phyloP scores from a whole-genome alignment of 441 rosid species.

The Pelargonium australe region DNA sequence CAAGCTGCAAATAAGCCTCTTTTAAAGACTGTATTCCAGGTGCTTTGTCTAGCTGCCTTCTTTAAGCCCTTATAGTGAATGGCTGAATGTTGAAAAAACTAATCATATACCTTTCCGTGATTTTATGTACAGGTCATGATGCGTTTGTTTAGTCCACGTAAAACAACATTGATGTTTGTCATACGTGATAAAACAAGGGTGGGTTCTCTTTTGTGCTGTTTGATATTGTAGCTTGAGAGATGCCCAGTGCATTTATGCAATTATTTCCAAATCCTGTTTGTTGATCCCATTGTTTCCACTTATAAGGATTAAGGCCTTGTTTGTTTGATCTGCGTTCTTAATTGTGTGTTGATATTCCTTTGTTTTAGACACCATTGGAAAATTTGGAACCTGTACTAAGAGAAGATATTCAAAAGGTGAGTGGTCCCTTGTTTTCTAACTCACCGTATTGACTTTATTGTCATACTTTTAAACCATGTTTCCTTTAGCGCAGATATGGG shows the following conservation, averaged over 20 bases:
- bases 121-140: slow-evolving; percentile 78
- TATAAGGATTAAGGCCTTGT: slow-evolving; percentile 4
- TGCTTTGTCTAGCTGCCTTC: slow-evolving; percentile 24
- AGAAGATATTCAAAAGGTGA: slow-evolving; percentile 97
- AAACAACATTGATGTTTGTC: slow-evolving; percentile 96
- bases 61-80: not conserved
- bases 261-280: not conserved
- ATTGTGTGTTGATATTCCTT: not conserved
- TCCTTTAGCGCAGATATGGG: slow-evolving; percentile 78
- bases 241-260: not conserved
- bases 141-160: slow-evolving; percentile 98
- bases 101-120: slow-evolving; percentile 13
- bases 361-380: slow-evolving; percentile 84
- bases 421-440: slow-evolving; percentile 10
- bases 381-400: slow-evolving; percentile 89
- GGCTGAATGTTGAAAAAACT: slow-evolving; percentile 12
- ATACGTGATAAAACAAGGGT: slow-evolving; percentile 99
- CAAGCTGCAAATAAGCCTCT: slow-evolving; percentile 99
- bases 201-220: slow-evolving; percentile 19
- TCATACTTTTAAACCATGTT: slow-evolving; percentile 15
- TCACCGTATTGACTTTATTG: slow-evolving; percentile 9
- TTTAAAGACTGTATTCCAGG: slow-evolving; percentile 98
- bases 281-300: not conserved
- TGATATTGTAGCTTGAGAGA: slow-evolving; percentile 12
- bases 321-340: not conserved